Conservation (phyloP, 495 filamentous ascomycete species). For the Pyrenopolyporus hunteri region DNA sequence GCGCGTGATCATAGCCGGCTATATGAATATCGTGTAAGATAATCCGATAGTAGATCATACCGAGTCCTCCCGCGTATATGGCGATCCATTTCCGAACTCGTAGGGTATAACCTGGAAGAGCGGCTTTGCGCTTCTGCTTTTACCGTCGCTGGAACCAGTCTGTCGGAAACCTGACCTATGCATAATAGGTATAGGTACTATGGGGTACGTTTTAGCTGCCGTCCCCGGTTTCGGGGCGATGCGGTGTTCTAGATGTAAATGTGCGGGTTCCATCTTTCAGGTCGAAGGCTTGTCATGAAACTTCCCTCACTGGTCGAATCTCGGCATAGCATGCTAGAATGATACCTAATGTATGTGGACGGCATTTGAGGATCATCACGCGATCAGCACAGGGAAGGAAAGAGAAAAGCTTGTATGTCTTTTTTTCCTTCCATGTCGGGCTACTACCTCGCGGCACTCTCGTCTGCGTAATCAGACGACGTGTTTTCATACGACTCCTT, state of each 20-base stretch:
- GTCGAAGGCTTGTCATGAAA: conserved; percentile 12
- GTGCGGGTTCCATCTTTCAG: conserved; percentile 13
- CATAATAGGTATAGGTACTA: conserved; percentile 23
- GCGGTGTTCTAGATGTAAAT: conserved; percentile 25
- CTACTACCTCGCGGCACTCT: conserved; percentile 14
- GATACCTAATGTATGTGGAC: conserved; percentile 19
- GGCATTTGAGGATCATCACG: conserved; percentile 24
- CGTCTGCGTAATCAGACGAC: not conserved
- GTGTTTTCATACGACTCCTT: not conserved
- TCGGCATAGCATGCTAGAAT: conserved; percentile 2
- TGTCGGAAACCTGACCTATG: conserved; percentile 22
- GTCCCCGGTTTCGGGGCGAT: conserved; percentile 29
- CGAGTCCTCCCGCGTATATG: too few species aligned
- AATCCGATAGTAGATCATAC: not conserved
- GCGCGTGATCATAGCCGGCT: too few species aligned
- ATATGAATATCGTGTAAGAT: too few species aligned
- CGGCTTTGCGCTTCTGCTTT: not conserved
- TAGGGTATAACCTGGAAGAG: conserved; percentile 4
- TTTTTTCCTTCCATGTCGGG: conserved; percentile 24
- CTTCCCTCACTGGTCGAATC: conserved; percentile 9
- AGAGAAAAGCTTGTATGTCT: not conserved
- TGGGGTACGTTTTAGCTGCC: conserved; percentile 16
- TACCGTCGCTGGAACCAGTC: conserved; percentile 16
- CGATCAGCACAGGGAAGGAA: conserved; percentile 11
- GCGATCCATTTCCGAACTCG: too few species aligned